A percentile compares a stretch with the other conserved stretches of the same genome.
Conservation (phyloP, 805 yeast species). For the Nakazawaea pomicola region DNA sequence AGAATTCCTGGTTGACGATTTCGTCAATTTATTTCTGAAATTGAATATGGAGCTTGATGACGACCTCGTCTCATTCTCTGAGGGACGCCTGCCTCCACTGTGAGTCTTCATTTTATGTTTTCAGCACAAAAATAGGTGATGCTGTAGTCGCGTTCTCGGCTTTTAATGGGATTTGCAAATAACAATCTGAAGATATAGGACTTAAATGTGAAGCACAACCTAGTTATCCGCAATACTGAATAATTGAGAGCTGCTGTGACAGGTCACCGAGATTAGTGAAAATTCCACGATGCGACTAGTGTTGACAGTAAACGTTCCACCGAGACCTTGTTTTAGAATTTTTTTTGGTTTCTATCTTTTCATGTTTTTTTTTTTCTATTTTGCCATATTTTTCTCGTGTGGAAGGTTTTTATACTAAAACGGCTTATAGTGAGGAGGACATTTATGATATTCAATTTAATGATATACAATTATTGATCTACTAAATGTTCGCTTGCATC, state of each 20-base stretch:
- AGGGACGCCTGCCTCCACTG: neutral
- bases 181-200: too few relatives aligned
- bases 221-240: too few relatives aligned
- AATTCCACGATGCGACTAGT: too few relatives aligned
- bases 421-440: neutral
- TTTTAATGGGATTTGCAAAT: neutral
- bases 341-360: neutral
- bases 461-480: neutral
- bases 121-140: neutral
- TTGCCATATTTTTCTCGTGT: too few relatives aligned
- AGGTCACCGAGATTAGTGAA: too few relatives aligned
- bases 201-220: too few relatives aligned
- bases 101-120: slow-evolving; percentile 3
- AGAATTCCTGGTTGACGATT: slow-evolving; percentile 9
- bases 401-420: neutral
- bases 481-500: slow-evolving; percentile 4
- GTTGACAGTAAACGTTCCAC: too few relatives aligned
- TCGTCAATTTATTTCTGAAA: slow-evolving; percentile 11
- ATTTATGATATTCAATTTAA: neutral
- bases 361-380: neutral
- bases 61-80: slow-evolving; percentile 7
- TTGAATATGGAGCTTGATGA: slow-evolving; percentile 10
- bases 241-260: too few relatives aligned
- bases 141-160: neutral
- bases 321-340: neutral